phyloP scores from a whole-genome alignment of 2,329 filamentous ascomycete genomes.

The Penicillium sp. region DNA sequence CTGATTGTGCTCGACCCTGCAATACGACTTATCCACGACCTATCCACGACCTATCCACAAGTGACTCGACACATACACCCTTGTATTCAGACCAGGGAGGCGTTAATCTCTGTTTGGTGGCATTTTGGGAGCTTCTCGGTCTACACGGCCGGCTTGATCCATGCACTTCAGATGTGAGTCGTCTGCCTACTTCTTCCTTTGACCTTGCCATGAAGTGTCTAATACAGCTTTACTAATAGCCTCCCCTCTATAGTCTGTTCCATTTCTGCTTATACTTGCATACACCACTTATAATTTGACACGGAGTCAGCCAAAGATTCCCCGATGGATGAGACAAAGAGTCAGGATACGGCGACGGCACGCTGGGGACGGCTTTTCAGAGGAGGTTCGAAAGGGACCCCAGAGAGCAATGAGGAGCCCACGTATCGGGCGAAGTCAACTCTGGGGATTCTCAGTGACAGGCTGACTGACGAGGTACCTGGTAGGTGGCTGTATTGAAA shows the following conservation, averaged over 20 bases:
- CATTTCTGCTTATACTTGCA: background rate
- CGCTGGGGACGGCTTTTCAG: slow-evolving; percentile 23
- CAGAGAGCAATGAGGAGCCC: slow-evolving; percentile 13
- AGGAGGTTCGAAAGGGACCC: background rate
- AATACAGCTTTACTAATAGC: background rate
- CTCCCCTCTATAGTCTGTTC: background rate
- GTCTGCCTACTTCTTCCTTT: background rate
- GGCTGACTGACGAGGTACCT: slow-evolving; percentile 77
- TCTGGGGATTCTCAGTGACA: slow-evolving; percentile 79
- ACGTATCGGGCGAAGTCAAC: slow-evolving; percentile 48
- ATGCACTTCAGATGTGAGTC: slow-evolving; percentile 1
- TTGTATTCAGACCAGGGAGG: background rate
- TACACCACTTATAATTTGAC: background rate
- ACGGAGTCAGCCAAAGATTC: slow-evolving; percentile 8
- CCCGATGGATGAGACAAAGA: background rate
- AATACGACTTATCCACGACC: background rate
- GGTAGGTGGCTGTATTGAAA: slow-evolving; percentile 50
- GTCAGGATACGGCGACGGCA: background rate
- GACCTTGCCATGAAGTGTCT: no score
- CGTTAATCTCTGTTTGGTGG: background rate
- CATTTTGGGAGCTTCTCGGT: background rate
- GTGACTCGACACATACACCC: background rate
- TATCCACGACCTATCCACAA: background rate
- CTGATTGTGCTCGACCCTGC: slow-evolving; percentile 7
- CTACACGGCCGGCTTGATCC: background rate